Percentiles rank a stretch among this genome's conserved stretches.
Evolutionary conservation across 257 asterid species (phyloP).

Genomic region (Ehretia macrophylla): DNA sequence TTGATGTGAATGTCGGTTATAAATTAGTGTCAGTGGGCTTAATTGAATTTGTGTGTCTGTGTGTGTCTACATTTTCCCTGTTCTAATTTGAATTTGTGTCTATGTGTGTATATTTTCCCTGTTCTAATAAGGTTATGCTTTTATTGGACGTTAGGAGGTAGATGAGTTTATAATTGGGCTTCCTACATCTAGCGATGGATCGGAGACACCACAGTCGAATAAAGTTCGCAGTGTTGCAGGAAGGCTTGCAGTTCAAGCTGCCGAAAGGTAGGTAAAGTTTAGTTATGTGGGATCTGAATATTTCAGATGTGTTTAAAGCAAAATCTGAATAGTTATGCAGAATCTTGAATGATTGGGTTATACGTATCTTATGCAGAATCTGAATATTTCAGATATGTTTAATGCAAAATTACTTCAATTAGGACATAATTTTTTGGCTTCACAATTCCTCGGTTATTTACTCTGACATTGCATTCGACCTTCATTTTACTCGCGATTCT

Average conservation of each 20-base stretch:
- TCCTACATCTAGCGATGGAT: conserved; percentile 69
- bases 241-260: conserved; percentile 84
- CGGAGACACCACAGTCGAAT: conserved; percentile 81
- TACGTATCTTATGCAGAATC: not conserved
- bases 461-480: too few species aligned
- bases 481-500: too few species aligned
- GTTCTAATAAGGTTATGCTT: conserved; percentile 4
- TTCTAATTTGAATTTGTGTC: not conserved
- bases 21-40: too few species aligned
- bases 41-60: too few species aligned
- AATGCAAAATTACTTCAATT: not conserved
- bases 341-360: too few species aligned
- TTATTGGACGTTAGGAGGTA: conserved; percentile 53
- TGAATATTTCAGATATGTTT: not conserved
- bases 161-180: conserved; percentile 93
- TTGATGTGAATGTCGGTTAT: too few species aligned
- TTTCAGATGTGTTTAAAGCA: not conserved
- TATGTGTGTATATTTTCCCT: not conserved
- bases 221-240: conserved; percentile 92
- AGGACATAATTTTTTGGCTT: too few species aligned
- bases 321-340: too few species aligned
- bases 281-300: not conserved
- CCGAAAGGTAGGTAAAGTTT: conserved; percentile 54
- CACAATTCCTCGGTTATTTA: too few species aligned
- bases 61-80: not conserved